Base-by-base conservation (phyloP, 805 yeast species). In the Kazachstania africana region DNA sequence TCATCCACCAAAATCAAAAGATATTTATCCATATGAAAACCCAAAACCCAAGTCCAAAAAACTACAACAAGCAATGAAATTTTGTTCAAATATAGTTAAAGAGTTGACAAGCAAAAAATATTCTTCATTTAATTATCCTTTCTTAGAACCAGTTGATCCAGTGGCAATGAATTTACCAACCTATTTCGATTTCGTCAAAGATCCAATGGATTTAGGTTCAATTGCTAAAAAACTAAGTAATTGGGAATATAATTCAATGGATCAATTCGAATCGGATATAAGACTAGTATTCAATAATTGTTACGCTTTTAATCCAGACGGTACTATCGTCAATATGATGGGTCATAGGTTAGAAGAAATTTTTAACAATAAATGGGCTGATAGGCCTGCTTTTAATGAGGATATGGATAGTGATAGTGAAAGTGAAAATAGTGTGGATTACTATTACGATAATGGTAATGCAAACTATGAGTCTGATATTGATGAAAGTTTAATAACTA, bases 1-100 rank as follows among this genome's bases (percentile, higher is more conserved):
- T 29, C 96, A 87, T 54, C 98, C 98, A 3, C 98, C 98, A 33
- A 78, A 81, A 50, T 82, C 95, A 20, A 83, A 83, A 50, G 96
- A 91, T 53, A 72, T 87, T 55, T 57, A 55, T 36, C 93, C 94
- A 3, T 84, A 83, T 48, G 95, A 85, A 48, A 75, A 75, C 33
- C 37, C 48, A 20, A 49, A 50, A 32, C 98, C 98, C 28, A 72
- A 93, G 42, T 82, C 82, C 60, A 87, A 88, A 70, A 88, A 84
- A 63, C 75, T 66, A 50, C 93, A 88, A 24, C 79, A 88, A 8
- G 96, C 88, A 55, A 69, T 91, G 53, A 70, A 87, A 49, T 91
- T 78, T 58, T 83, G 94, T 52, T 78, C 73, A 43, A 80, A 72
- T 51, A 73, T 87, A 3, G 58, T 91, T 34, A 82, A 80, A 52